A percentile compares a stretch with the other conserved stretches of the same genome.
These are phyloP conservation scores for Peronospora destructor DNA, from an alignment of 352 stramenopile genomes.

Conservation along the genomic window DNA sequence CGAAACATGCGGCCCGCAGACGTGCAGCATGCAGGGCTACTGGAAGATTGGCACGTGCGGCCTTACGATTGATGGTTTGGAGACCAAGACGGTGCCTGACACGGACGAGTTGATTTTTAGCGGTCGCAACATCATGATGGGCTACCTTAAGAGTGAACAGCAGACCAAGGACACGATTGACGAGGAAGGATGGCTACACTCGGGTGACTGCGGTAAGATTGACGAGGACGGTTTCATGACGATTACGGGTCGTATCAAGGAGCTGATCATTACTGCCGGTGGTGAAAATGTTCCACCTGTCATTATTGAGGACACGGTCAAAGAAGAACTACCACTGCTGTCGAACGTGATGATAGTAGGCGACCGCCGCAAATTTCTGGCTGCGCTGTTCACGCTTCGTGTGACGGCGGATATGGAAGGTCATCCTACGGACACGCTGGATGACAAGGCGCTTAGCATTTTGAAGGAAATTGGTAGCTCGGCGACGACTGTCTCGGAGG, in stretches of 20 bases:
- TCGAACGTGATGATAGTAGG: constrained; percentile 91
- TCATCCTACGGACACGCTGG: constrained; percentile 71
- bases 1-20: constrained; percentile 84
- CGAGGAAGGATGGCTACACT: constrained; percentile 89
- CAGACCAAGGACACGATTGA: constrained; percentile 89
- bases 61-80: constrained; percentile 59
- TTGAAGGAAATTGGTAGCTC: constrained; percentile 56
- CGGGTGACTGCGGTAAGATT: constrained; percentile 88
- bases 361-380: constrained; percentile 90
- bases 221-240: constrained; percentile 90
- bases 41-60: constrained; percentile 89
- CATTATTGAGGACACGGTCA: constrained; percentile 88
- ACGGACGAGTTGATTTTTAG: constrained; percentile 73
- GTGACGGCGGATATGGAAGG: constrained; percentile 79
- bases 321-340: constrained; percentile 79
- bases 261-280: constrained; percentile 93
- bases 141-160: constrained; percentile 77
- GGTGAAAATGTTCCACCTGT: constrained; percentile 93
- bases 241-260: constrained; percentile 95
- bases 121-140: constrained; percentile 87
- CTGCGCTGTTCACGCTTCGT: constrained; percentile 82
- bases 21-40: constrained; percentile 58
- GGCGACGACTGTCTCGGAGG: constrained; percentile 63
- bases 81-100: constrained; percentile 47
- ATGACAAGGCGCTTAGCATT: constrained; percentile 54